Evolutionary conservation across 2,329 filamentous ascomycete species (phyloP), one percentile per base, ranked within the genome.

Genomic region (Corinectria fuckeliana): DNA sequence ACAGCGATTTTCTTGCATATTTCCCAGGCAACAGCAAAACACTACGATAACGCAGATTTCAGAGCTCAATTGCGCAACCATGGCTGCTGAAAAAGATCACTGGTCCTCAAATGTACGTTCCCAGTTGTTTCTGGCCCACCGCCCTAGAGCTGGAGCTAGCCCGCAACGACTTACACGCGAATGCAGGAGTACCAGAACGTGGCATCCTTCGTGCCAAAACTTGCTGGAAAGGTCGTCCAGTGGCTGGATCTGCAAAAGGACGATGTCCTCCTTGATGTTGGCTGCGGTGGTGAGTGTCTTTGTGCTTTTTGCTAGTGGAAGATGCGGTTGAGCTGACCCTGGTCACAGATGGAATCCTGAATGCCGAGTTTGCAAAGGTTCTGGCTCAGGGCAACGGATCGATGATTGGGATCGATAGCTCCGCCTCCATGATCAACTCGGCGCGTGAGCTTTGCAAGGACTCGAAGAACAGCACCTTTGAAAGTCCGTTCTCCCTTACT

Each of bases 131-230:
- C 11, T 52, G 20, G 8, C 25, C 42, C 20, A 21, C 25, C 16
- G 20, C 36, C 16, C 45, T 10, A 66, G 11, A 11, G 5, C 26
- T 26, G 4, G 16, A 34, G n/a, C 6, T 20, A 28, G 50, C 23
- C 23, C 42, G 44, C 34, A 65, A 32, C 20, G 26, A 63, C 58
- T 66, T 65, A 69, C 62, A 70, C 30, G 23, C 16, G 10, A 44
- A 2, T 11, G 10, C 60, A 87, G 83, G 81, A 81, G 28, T 90
- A 89, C 69, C 82, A 86, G 60, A 77, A 82, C 58, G 82, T 86
- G 2, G 87, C 87, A 7, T 82, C 84, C 0, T 90, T 89, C 66
- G 87, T 89, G 8, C 86, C 87, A 3, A 85, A 86, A 68, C 76
- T 89, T 9, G 82, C 86, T 1, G 80, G 78, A 14, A 88, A 85